Evolutionary conservation across 768 basidiomycete genomes (phyloP).

Genomic region (Fistulinella prunicolor): DNA sequence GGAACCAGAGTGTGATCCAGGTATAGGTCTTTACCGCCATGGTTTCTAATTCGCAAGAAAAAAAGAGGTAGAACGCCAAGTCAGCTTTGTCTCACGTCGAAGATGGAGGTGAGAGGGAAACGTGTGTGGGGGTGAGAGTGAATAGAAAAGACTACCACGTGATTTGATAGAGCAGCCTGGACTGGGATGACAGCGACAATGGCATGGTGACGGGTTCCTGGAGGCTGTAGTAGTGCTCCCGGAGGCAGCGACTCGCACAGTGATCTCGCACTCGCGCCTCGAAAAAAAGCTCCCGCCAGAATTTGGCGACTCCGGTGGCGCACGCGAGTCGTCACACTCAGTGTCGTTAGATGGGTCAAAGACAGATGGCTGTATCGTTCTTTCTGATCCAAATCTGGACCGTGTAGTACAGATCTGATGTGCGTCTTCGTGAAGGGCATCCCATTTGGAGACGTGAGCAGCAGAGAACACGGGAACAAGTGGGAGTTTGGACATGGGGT

Average conservation of each 20-base stretch:
- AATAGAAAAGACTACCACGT: background rate
- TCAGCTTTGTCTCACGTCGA: too few species aligned
- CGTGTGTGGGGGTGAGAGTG: too few species aligned
- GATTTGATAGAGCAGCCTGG: too few species aligned
- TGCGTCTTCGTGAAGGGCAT: slow-evolving; percentile 9
- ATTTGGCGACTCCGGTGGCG: background rate
- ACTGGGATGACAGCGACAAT: too few species aligned
- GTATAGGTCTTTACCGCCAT: slow-evolving; percentile 53
- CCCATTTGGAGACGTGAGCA: slow-evolving; percentile 29
- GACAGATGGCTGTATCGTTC: background rate
- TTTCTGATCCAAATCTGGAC: background rate
- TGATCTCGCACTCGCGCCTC: background rate
- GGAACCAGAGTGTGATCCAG: slow-evolving; percentile 69
- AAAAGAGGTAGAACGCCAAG: background rate
- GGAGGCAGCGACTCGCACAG: background rate
- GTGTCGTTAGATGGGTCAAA: background rate
- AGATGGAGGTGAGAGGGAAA: too few species aligned
- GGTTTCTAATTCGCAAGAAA: background rate
- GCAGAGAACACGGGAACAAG: slow-evolving; percentile 32
- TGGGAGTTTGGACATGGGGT: slow-evolving; percentile 16
- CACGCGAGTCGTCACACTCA: too few species aligned
- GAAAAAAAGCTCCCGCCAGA: background rate
- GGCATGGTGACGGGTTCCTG: too few species aligned
- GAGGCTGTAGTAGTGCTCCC: background rate
- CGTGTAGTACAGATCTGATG: background rate